Percentiles rank a stretch among this genome's conserved stretches.
Evolutionary conservation across 495 filamentous ascomycete genomes (phyloP).

Genomic region (Hypoxylon fragiforme): DNA sequence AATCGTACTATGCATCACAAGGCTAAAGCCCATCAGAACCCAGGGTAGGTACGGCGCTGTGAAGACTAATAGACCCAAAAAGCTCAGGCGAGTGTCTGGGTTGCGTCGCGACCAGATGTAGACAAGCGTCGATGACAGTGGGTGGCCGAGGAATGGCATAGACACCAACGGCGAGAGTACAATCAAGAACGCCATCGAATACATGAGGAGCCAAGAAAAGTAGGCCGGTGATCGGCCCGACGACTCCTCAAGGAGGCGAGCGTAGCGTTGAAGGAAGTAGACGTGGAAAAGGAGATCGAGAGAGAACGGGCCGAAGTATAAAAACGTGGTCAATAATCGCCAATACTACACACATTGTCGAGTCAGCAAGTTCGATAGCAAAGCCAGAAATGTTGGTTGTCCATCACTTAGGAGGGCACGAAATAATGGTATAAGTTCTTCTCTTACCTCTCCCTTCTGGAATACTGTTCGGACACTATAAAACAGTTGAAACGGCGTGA

Average conservation of each 20-base stretch:
- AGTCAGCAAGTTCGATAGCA: conserved; percentile 3
- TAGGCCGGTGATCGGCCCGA: conserved; percentile 86
- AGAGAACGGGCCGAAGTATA: conserved; percentile 93
- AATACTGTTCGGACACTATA: conserved; percentile 95
- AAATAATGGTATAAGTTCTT: neutral
- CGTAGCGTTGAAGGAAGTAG: conserved; percentile 97
- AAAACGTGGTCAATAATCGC: conserved; percentile 91
- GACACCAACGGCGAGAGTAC: conserved; percentile 79
- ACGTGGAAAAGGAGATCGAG: conserved; percentile 97
- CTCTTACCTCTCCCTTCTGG: conserved; percentile 75
- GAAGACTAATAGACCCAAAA: conserved; percentile 87
- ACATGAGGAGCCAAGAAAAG: conserved; percentile 92
- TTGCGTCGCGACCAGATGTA: conserved; percentile 98
- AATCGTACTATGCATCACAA: conserved; percentile 80
- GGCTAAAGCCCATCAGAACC: conserved; percentile 90
- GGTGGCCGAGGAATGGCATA: conserved; percentile 89
- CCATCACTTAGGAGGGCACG: neutral
- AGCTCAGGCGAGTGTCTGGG: conserved; percentile 86
- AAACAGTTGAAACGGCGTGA: conserved; percentile 92
- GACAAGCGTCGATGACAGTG: conserved; percentile 87
- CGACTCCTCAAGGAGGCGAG: conserved; percentile 91
- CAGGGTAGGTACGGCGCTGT: conserved; percentile 93
- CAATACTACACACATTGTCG: conserved; percentile 69
- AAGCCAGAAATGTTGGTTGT: neutral
- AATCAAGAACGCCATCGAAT: conserved; percentile 76